These are phyloP conservation scores for Kodamaea fungicola DNA, from an alignment of 1,139 yeast species.

Conservation along the genomic window DNA sequence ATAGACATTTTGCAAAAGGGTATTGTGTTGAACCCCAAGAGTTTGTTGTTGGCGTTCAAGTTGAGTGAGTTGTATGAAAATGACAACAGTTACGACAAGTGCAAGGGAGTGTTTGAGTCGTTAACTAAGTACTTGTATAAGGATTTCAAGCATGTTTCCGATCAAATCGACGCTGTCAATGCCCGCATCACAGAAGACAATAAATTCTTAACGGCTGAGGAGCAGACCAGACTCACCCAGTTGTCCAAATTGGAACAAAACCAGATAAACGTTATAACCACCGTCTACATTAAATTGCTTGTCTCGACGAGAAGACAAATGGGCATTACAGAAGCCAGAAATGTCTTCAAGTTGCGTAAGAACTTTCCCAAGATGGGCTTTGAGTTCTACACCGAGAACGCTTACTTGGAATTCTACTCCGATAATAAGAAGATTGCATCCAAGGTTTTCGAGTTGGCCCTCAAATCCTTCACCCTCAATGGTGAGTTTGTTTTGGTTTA, in stretches of 20 bases:
- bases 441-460: slow-evolving; percentile 76
- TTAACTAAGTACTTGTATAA: slow-evolving; percentile 43
- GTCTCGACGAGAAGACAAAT: slow-evolving; percentile 57
- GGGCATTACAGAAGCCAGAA: slow-evolving; percentile 72
- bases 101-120: slow-evolving; percentile 49
- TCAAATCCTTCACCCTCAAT: slow-evolving; percentile 43
- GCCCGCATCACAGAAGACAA: slow-evolving; percentile 11
- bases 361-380: slow-evolving; percentile 54
- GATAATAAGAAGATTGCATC: slow-evolving; percentile 65
- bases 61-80: slow-evolving; percentile 70
- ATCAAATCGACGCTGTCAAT: slow-evolving; percentile 23
- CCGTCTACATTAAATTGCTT: slow-evolving; percentile 56
- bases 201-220: slow-evolving; percentile 24
- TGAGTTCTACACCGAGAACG: slow-evolving; percentile 79
- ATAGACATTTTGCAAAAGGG: slow-evolving; percentile 53
- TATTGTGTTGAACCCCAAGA: slow-evolving; percentile 62
- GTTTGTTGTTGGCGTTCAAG: slow-evolving; percentile 65
- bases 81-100: slow-evolving; percentile 48
- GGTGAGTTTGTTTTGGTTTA: slow-evolving; percentile 68
- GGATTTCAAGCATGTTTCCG: slow-evolving; percentile 26
- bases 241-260: slow-evolving; percentile 19
- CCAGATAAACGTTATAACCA: slow-evolving; percentile 40
- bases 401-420: slow-evolving; percentile 74
- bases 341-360: slow-evolving; percentile 58
- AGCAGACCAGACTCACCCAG: slow-evolving; percentile 23